These are phyloP conservation scores for Syzygium grande DNA, from an alignment of 345 rosid genomes.

Conservation along the genomic window DNA sequence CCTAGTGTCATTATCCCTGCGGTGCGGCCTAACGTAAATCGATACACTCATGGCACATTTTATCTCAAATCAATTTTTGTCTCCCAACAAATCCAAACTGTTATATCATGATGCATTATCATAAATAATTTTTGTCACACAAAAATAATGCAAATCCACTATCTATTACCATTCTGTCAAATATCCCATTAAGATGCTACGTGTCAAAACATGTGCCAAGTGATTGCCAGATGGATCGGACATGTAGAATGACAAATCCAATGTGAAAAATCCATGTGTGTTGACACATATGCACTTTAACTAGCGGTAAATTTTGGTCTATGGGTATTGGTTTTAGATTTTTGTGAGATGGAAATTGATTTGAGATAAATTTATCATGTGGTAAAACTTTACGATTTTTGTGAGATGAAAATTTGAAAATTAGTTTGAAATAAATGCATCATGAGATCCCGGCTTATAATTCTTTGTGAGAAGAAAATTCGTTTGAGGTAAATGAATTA, in stretches of 20 bases:
- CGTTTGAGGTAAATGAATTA: no score
- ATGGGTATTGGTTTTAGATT: not conserved
- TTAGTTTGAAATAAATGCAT: not conserved
- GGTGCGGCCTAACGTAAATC: not conserved
- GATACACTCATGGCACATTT: not conserved
- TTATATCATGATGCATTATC: not conserved
- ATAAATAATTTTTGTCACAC: not conserved
- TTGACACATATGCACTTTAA: not conserved
- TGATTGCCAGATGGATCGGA: not conserved
- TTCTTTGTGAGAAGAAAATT: not conserved
- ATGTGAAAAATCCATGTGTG: not conserved
- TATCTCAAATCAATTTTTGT: not conserved
- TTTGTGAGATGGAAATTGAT: not conserved
- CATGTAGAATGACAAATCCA: not conserved
- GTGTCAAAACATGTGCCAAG: not conserved
- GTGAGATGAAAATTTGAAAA: not conserved
- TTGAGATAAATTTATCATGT: not conserved
- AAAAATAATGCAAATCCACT: not conserved
- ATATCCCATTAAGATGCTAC: not conserved
- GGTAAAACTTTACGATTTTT: not conserved
- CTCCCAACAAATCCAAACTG: not conserved
- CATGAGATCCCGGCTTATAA: not conserved
- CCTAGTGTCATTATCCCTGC: not conserved
- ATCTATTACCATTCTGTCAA: not conserved
- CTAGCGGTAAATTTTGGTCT: not conserved